Evolutionary conservation across 176 grass and related monocot species (phyloP), one percentile per base, ranked within the genome.

Genomic region (Lolium perenne): DNA sequence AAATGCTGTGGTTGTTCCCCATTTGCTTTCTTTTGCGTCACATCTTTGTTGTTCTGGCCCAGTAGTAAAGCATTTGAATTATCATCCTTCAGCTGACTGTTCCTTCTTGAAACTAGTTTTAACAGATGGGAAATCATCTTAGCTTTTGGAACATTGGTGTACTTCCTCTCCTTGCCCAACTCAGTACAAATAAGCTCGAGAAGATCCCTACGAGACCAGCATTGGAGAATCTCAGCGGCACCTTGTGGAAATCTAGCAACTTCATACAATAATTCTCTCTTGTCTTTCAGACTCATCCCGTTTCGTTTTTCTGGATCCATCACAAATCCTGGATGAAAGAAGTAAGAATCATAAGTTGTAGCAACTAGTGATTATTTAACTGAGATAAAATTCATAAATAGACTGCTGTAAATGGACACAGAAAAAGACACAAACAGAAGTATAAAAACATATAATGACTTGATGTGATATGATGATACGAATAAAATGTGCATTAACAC

Each of bases 161-260:
- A 98, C 71, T 98, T 98, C 90, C 95, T 95, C 71, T 98, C 95
- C 73, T 94, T 98, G 60, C 95, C 95, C 73, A 95, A 87, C 80
- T 95, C 95, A 77, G 82, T 86, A 72, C 91, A 94, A 35, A 98
- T 90, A 72, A 98, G 83, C 82, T 98, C 83, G 72, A 98, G 90
- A 81, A 98, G 89, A 67, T 98, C 95, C 79, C 73, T 88, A 12
- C 93, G 91, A 69, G 85, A 94, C 95, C 95, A 98, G 69, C 93
- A 95, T 40, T 95, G 93, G 74, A 98, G 91, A 89, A 95, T 93
- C 81, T 98, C 93, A 16, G 80, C 74, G 6, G 93, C 95, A 91
- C 91, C 64, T 46, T 98, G 85, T 48, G 91, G 81, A 88, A 85
- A 90, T 58, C 82, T 81, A 76, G 87, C 91, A 81, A 95, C 48